Base-by-base conservation (phyloP, 1,139 yeast genomes). In the Scheffersomyces stambukii region DNA sequence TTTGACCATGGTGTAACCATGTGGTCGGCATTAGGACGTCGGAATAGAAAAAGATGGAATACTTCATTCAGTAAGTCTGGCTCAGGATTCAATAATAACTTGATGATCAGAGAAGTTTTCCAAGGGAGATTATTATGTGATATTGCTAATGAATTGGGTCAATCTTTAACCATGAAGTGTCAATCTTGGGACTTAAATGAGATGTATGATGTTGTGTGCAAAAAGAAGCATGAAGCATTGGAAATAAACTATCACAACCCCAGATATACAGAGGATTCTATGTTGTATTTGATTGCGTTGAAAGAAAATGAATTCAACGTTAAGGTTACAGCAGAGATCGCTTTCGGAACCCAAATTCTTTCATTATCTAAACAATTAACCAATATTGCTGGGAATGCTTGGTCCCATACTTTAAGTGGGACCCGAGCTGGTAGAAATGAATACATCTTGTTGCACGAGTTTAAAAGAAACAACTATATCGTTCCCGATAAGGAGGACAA, bases 371-470 rank as follows among this genome's bases (percentile, higher is more conserved):
- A 86, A 46, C 96, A 89, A 50, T 68, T 93, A 48, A 91, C 99
- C 4, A 83, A 82, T 43, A 64, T 93, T 41, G 97, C 98, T 1
- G 99, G 99, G 45, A 93, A 91, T 53, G 91, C 96, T 0, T 93
- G 99, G 99, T 76, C 95, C 3, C 88, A 85, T 42, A 91, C 98
- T 0, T 65, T 93, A 32, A 79, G 88, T 33, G 99, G 99, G 57
- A 85, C 97, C 0, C 75, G 99, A 48, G 95, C 96, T 9, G 97
- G 95, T 47, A 76, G 98, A 61, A 91, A 91, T 57, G 98, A 93
- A 56, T 91, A 65, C 52, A 85, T 93, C 70, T 67, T 93, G 54
- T 63, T 91, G 36, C 99, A 93, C 55, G 98, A 93, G 57, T 93
- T 93, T 57, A 70, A 79, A 17, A 77, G 81, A 49, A 79, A 81